A percentile compares a stretch with the other conserved stretches of the same genome.
These are phyloP conservation scores for Cetraspora pellucida DNA, from an alignment of 192 early-diverging fungal species.

Conservation along the genomic window DNA sequence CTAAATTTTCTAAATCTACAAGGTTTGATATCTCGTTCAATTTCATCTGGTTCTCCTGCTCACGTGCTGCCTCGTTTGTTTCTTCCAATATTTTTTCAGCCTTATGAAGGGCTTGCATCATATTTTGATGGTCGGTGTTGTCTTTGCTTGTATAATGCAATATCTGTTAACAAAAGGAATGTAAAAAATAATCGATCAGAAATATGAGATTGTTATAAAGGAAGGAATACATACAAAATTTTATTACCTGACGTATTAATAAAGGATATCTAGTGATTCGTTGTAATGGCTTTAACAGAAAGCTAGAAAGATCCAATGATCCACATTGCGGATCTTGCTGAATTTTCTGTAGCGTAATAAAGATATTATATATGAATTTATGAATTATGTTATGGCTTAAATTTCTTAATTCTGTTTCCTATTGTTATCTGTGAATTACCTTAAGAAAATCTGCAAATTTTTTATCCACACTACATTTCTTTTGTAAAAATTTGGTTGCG, in stretches of 20 bases:
- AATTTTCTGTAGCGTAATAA: conserved; percentile 46
- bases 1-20: conserved; percentile 59
- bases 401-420: background rate
- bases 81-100: conserved; percentile 71
- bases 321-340: conserved; percentile 65
- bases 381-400: background rate
- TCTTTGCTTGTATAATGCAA: conserved; percentile 69
- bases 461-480: conserved; percentile 52
- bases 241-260: conserved; percentile 71
- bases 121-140: conserved; percentile 77
- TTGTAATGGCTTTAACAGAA: conserved; percentile 88
- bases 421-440: conserved; percentile 40
- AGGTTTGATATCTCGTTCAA: conserved; percentile 59
- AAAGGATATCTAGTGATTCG: conserved; percentile 92
- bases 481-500: conserved; percentile 65
- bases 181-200: background rate
- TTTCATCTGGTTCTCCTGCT: conserved; percentile 55
- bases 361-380: background rate
- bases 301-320: conserved; percentile 75
- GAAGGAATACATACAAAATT: background rate
- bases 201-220: background rate
- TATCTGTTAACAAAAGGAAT: conserved; percentile 50
- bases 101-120: conserved; percentile 66
- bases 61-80: conserved; percentile 83
- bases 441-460: conserved; percentile 64